Evolutionary conservation across 495 filamentous ascomycete species (phyloP), one percentile per base, ranked within the genome.

Genomic region (Tuber melanosporum): DNA sequence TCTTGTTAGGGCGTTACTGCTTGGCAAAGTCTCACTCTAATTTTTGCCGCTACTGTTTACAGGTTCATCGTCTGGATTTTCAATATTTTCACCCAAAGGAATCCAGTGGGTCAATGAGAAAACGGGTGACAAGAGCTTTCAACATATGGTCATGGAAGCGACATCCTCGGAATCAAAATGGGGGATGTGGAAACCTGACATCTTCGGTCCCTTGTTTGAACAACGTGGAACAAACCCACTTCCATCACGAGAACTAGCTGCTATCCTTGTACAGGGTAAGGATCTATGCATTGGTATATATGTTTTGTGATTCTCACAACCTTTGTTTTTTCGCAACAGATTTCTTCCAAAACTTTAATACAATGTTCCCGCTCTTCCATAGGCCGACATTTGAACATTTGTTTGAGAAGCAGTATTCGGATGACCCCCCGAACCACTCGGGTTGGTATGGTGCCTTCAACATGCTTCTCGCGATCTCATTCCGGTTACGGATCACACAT

Each of bases 361-460:
- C 93, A 90, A 93, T 98, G 89, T 97, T 98, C 83, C 95, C 95
- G 70, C 87, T 99, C 5, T 99, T 97, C 83, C 95, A 99, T 83
- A 94, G 98, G 84, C 94, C 95, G 20, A 98, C 95, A 0, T 99
- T 99, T 82, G 97, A 98, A 92, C 93, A 97, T 82, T 86, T 98
- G 20, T 93, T 98, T 36, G 93, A 97, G 79, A 90, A 91, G 78
- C 94, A 98, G 81, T 99, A 98, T 85, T 94, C 94, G 22, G 86
- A 88, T 49, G 91, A 97, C 81, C 95, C 95, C n/a, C 97, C 97
- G 80, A 92, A 95, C 83, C 94, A 94, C 57, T 95, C 93, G 42
- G 95, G 95, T 15, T 99, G 95, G 95, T 99, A 96, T 94, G 95
- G 95, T 9, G 95, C 93, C 84, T 88, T 99, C 79, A 99, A 99